Evolutionary conservation across 768 basidiomycete genomes (phyloP).

Genomic region (Auricularia heimuer): DNA sequence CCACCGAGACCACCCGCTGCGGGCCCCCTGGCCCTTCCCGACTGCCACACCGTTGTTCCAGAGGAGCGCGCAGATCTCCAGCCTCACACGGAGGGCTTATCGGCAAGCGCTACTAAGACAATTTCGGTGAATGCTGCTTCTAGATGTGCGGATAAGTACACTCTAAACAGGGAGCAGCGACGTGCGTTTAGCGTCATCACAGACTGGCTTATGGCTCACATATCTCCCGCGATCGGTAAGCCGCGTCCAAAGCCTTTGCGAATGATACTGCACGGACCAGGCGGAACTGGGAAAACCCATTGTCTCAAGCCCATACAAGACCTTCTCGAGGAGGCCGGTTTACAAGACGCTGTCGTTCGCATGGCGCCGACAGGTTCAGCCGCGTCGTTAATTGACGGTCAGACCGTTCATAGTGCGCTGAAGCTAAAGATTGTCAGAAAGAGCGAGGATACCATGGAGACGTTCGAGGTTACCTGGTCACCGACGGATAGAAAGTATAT

Average conservation of each 20-base stretch:
- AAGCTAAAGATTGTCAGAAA: constrained; percentile 14
- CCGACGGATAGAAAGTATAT: constrained; percentile 11
- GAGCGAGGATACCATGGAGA: constrained; percentile 6
- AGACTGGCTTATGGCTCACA: not conserved
- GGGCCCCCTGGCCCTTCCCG: too few relatives aligned
- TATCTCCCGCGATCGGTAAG: not conserved
- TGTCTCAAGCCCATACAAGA: constrained; percentile 17
- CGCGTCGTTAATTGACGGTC: constrained; percentile 20
- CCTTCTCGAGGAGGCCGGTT: constrained; percentile 16
- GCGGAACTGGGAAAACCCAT: constrained; percentile 26
- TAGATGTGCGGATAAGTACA: not conserved
- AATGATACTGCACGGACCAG: constrained; percentile 21
- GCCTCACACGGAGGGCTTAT: too few relatives aligned
- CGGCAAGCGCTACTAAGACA: constrained; percentile 1
- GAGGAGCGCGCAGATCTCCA: too few relatives aligned
- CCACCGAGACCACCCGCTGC: too few relatives aligned
- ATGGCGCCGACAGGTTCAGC: constrained; percentile 25
- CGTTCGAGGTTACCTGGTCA: constrained; percentile 13
- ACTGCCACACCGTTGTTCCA: too few relatives aligned
- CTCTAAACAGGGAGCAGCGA: too few relatives aligned
- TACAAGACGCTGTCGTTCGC: constrained; percentile 16
- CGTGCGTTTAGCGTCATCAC: not conserved
- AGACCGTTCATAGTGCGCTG: constrained; percentile 20
- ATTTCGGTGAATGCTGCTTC: constrained; percentile 3
- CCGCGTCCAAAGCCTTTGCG: constrained; percentile 2